A percentile compares a stretch with the other conserved stretches of the same genome.
Evolutionary conservation across 768 basidiomycete genomes (phyloP).

Genomic region (Amanita jacksonii): DNA sequence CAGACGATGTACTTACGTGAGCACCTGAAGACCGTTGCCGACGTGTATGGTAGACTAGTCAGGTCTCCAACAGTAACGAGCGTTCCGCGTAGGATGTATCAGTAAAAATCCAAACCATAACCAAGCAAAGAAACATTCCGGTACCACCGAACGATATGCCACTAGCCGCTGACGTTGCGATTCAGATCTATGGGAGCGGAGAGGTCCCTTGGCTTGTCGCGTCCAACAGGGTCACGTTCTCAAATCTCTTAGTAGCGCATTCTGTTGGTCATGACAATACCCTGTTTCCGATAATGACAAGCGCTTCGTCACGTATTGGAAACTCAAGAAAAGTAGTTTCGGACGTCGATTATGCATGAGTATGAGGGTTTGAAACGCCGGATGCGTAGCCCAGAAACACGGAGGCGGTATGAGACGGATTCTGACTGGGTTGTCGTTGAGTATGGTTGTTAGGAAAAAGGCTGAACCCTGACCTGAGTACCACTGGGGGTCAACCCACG

Average conservation of each 20-base stretch:
- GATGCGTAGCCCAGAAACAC: constrained; percentile 79
- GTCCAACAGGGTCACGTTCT: no score
- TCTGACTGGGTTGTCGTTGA: constrained; percentile 50
- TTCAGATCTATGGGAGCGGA: no score
- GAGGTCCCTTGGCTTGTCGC: no score
- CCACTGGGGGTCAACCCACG: constrained; percentile 64
- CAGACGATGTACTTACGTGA: constrained; percentile 42
- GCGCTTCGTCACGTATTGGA: constrained; percentile 51
- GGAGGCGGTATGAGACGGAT: constrained; percentile 68
- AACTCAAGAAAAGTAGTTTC: constrained; percentile 60
- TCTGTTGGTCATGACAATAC: constrained; percentile 82
- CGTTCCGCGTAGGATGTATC: constrained; percentile 56
- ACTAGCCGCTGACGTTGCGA: constrained; percentile 76
- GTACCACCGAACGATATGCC: constrained; percentile 91
- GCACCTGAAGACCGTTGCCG: constrained; percentile 68
- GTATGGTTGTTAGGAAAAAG: background rate
- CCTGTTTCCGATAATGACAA: constrained; percentile 86
- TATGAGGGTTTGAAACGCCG: constrained; percentile 69
- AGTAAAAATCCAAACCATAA: constrained; percentile 50
- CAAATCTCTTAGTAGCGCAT: constrained; percentile 58
- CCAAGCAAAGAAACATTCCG: constrained; percentile 86
- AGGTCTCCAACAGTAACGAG: constrained; percentile 91
- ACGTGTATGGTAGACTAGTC: constrained; percentile 84
- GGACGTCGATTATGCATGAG: constrained; percentile 63
- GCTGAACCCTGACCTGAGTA: constrained; percentile 54